A percentile compares a stretch with the other conserved stretches of the same genome.
Conservation (phyloP, 2,329 filamentous ascomycete genomes). For the Colletotrichum tabaci region DNA sequence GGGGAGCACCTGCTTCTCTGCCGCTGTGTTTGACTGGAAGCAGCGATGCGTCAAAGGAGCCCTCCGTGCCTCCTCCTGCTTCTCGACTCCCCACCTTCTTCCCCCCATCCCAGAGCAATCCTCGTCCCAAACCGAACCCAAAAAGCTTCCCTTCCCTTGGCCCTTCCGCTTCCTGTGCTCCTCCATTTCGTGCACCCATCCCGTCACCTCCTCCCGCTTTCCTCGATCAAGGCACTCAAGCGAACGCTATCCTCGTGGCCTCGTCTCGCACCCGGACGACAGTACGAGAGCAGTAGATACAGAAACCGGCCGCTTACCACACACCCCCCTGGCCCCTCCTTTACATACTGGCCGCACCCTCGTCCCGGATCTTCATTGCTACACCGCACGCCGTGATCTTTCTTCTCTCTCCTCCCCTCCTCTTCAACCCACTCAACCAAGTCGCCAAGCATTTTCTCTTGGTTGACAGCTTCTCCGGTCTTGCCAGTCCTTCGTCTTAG, state of each 20-base stretch:
- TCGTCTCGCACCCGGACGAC: slow-evolving; percentile 32
- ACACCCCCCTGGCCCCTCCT: slow-evolving; percentile 22
- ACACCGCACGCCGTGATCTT: slow-evolving; percentile 30
- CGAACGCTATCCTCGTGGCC: slow-evolving; percentile 28
- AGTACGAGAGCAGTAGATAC: slow-evolving; percentile 18
- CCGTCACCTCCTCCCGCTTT: slow-evolving; percentile 21
- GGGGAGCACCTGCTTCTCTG: slow-evolving; percentile 24
- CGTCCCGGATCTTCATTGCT: slow-evolving; percentile 13
- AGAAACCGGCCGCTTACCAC: slow-evolving; percentile 33
- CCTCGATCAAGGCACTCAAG: slow-evolving; percentile 24
- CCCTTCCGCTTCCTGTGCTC: slow-evolving; percentile 33
- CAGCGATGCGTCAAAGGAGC: slow-evolving; percentile 38
- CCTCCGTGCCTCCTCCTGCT: slow-evolving; percentile 29
- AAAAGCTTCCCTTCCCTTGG: slow-evolving; percentile 44
- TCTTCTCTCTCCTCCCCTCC: slow-evolving; percentile 16
- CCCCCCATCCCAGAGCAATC: slow-evolving; percentile 36
- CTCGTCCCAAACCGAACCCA: slow-evolving; percentile 40
- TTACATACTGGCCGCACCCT: slow-evolving; percentile 28
- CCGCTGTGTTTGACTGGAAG: slow-evolving; percentile 38
- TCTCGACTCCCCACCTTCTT: slow-evolving; percentile 27
- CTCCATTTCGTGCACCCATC: slow-evolving; percentile 30
- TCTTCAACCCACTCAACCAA: slow-evolving; percentile 20
- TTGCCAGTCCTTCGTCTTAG: neutral
- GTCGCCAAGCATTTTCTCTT: slow-evolving; percentile 4
- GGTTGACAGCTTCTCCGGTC: neutral